Evolutionary conservation across 345 rosid genomes (phyloP).

Genomic region (Aegle marmelos): DNA sequence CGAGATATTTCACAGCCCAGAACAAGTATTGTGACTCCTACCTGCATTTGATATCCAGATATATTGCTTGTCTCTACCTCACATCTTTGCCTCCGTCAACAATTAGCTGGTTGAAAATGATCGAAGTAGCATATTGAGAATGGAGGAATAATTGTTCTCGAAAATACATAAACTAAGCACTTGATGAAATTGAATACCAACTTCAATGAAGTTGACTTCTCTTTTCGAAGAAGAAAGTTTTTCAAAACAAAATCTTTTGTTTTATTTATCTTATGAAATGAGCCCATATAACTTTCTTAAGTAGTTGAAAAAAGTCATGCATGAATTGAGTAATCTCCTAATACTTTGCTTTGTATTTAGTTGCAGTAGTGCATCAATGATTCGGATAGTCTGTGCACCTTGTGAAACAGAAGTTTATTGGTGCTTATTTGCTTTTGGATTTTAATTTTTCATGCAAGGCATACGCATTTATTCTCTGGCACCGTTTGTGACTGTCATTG

Average conservation of each 20-base stretch:
- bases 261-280: neutral
- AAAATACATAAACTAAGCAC: neutral
- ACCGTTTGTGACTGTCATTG: neutral
- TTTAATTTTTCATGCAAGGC: neutral
- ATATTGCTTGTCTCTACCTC: neutral
- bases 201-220: neutral
- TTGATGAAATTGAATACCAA: neutral
- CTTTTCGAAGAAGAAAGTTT: neutral
- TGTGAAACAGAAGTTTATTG: neutral
- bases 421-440: neutral
- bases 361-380: neutral
- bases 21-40: constrained; percentile 45
- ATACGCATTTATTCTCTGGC: neutral
- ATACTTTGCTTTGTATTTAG: neutral
- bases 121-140: neutral
- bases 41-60: neutral
- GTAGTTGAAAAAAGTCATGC: neutral
- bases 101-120: too few relatives aligned
- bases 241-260: neutral
- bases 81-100: neutral
- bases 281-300: neutral
- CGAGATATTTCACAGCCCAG: constrained; percentile 88
- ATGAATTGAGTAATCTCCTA: neutral
- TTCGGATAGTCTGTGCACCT: neutral
- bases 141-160: neutral